Conservation (phyloP, 192 early-diverging fungal species). For the Linnemannia schmuckeri region DNA sequence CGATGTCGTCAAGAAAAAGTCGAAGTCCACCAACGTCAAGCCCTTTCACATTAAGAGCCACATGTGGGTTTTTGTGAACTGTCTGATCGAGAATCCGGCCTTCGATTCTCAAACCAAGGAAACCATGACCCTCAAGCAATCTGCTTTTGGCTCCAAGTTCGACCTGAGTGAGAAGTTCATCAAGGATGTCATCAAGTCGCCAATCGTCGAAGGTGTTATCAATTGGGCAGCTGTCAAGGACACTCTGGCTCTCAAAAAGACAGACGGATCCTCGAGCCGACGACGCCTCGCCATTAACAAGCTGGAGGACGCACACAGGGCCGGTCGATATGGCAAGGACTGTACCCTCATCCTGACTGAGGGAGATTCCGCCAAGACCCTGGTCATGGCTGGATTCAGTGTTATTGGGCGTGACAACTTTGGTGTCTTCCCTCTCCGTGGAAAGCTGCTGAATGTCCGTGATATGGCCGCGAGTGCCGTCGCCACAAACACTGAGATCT, state of each 20-base stretch:
- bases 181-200: slow-evolving; percentile 86
- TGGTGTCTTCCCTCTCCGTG: slow-evolving; percentile 96
- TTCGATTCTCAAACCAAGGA: slow-evolving; percentile 99
- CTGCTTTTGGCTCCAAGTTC: slow-evolving; percentile 88
- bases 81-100: slow-evolving; percentile 91
- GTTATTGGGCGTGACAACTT: slow-evolving; percentile 92
- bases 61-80: slow-evolving; percentile 95
- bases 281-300: slow-evolving; percentile 85
- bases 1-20: slow-evolving; percentile 81
- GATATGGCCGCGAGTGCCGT: slow-evolving; percentile 82
- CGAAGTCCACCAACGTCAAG: slow-evolving; percentile 77
- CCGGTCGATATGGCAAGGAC: slow-evolving; percentile 79
- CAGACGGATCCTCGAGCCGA: slow-evolving; percentile 79
- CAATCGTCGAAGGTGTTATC: slow-evolving; percentile 86
- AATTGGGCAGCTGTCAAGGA: slow-evolving; percentile 78
- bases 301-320: slow-evolving; percentile 95
- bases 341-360: slow-evolving; percentile 98
- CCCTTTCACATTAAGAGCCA: slow-evolving; percentile 90
- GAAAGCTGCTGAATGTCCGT: slow-evolving; percentile 97
- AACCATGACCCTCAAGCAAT: slow-evolving; percentile 84
- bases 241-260: slow-evolving; percentile 86
- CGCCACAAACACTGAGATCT: slow-evolving; percentile 87
- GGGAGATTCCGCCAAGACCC: slow-evolving; percentile 95
- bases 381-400: slow-evolving; percentile 87
- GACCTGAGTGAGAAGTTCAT: slow-evolving; percentile 82